Evolutionary conservation across 768 basidiomycete species (phyloP), one percentile per base, ranked within the genome.

Genomic region (Kockovaella imperatae): DNA sequence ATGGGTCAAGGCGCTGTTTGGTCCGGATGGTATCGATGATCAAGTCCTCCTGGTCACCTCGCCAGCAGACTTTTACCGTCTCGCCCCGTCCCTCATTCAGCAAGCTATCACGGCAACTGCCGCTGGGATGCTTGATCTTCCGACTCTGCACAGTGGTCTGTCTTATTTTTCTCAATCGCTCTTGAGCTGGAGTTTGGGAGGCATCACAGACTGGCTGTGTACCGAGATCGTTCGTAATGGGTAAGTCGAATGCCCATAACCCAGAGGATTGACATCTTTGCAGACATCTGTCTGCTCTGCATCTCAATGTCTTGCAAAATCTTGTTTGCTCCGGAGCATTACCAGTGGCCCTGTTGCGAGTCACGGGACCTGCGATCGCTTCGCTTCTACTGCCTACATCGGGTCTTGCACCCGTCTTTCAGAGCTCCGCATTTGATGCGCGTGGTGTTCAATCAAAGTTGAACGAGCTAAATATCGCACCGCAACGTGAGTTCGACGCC

Each of bases 121-220:
- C 4, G 50, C 60, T 0, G 67, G 68, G 18, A 58, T 67, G 3
- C 69, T 75, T 31, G 72, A 72, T 40, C 52, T 61, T 18, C 72
- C 73, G 26, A 69, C 62, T 2, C 63, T 75, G 3, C 60, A 66
- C 35, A 61, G 64, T 21, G 74, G 72, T 0, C 53, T 74, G 6
- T 71, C 70, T 2, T 75, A 73, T 53, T 75, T 74, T 52, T 62
- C 67, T 1, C 73, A 74, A 49, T 70, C 73, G 11, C 54, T 75
- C 1, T 55, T 75, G 6, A 72, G 69, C 50, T 75, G 73, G 66
- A 69, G 69, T 20, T 49, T 72, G 18, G 70, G 67, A 0, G 73
- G 73, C 2, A 66, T 73, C 21, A 39, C 73, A 3, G 41, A 39
- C 0, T 75, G 70, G 70, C 54, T 74, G 10, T 59, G 61, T 15